Evolutionary conservation across 2,329 filamentous ascomycete genomes (phyloP), one percentile per base, ranked within the genome.

Genomic region (Dendrostoma leiphaemia): DNA sequence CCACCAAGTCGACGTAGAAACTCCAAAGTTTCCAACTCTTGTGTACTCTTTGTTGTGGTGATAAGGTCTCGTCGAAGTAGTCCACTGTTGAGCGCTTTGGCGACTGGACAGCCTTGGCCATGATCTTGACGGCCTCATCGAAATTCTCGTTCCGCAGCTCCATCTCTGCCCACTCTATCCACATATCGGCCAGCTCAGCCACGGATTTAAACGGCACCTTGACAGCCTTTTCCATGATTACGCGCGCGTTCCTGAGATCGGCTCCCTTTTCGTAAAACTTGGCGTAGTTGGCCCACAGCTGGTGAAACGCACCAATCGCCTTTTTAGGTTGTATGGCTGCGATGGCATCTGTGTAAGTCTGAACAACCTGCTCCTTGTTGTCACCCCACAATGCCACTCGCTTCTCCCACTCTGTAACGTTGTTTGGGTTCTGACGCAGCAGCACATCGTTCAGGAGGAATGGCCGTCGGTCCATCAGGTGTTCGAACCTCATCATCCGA

Each of bases 11-110:
- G 37, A 99, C 92, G 64, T 99, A 99, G 76, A 99, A 99, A 72
- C 91, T 96, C 94, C 94, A 99, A 10, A 99, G 75, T 70, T 97
- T 99, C 94, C 94, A 99, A 68, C 91, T 96, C 78, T 99, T 99
- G 75, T 99, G 94, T 3, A 99, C 90, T 59, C 95, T 84, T 74
- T 97, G 94, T 69, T 99, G 94, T 4, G 94, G 93, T 2, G 91
- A 91, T 6, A 99, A 76, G 0, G 84, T 91, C 68, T 99, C 95
- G 68, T 99, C 94, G 66, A 97, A 99, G 69, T 97, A 99, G 74
- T 99, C 94, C n/a, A 99, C 91, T 2, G 86, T 95, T n/a, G 93
- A 97, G 61, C 91, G 80, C 71, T 97, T 97, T 0, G 94, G 92
- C n/a, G 94, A 90, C 69, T 96, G 92, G 5, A 94, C 93, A 17